A percentile compares a stretch with the other conserved stretches of the same genome.
phyloP scores from a whole-genome alignment of 208 protist species.

The Entamoeba invadens region DNA sequence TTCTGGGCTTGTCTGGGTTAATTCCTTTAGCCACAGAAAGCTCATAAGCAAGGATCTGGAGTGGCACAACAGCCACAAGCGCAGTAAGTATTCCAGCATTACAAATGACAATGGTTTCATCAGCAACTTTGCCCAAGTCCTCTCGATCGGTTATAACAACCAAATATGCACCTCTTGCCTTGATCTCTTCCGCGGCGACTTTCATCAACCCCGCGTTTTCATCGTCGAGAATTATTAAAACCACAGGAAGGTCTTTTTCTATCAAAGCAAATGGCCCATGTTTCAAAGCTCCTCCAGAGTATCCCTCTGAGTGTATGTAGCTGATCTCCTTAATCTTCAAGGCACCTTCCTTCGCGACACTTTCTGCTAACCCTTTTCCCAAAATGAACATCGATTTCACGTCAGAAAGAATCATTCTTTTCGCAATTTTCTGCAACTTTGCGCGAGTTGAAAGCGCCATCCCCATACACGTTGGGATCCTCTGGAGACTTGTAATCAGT shows the following conservation, averaged over 20 bases:
- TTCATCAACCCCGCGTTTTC: not conserved
- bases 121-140: not conserved
- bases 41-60: not conserved
- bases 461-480: not conserved
- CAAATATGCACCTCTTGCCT: not conserved
- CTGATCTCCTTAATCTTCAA: not conserved
- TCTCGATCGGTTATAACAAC: not conserved
- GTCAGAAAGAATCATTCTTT: not conserved
- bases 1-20: not conserved
- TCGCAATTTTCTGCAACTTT: not conserved
- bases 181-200: not conserved
- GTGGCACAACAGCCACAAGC: not conserved
- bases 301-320: not conserved
- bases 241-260: not conserved
- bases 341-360: not conserved
- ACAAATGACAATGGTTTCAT: not conserved
- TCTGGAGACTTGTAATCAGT: not conserved
- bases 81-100: not conserved
- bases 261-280: conserved; percentile 1
- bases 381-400: not conserved
- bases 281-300: not conserved
- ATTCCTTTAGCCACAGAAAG: not conserved
- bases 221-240: not conserved
- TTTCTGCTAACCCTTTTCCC: not conserved
- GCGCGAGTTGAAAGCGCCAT: not conserved